Evolutionary conservation across 2,329 filamentous ascomycete genomes (phyloP).

Genomic region (Sarocladium kiliense): DNA sequence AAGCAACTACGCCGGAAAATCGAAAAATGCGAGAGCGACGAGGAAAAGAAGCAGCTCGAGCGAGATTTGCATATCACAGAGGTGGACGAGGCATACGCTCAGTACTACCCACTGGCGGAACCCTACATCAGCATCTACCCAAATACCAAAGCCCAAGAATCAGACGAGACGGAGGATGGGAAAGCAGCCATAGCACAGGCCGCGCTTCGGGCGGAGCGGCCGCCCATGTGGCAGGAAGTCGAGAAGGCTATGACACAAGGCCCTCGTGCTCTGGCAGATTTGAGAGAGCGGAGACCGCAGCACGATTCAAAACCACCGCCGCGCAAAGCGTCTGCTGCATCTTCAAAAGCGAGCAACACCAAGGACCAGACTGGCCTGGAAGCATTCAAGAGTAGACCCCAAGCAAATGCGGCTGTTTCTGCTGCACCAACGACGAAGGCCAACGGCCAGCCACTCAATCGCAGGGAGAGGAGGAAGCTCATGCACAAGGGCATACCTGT

Average conservation of each 20-base stretch:
- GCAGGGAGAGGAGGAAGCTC: slow-evolving; percentile 27
- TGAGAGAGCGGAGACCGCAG: slow-evolving; percentile 47
- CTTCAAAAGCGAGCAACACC: slow-evolving; percentile 5
- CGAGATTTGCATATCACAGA: slow-evolving; percentile 61
- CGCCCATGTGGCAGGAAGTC: slow-evolving; percentile 63
- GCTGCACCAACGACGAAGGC: slow-evolving; percentile 17
- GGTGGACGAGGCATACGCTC: slow-evolving; percentile 71
- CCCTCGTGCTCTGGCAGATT: slow-evolving; percentile 40
- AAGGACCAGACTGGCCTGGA: slow-evolving; percentile 15
- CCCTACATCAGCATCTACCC: slow-evolving; percentile 63
- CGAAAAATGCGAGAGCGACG: slow-evolving; percentile 41
- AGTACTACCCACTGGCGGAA: slow-evolving; percentile 66
- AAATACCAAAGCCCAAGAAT: slow-evolving; percentile 23
- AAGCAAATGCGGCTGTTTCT: neutral
- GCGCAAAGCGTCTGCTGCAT: slow-evolving; percentile 3
- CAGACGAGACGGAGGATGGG: slow-evolving; percentile 28
- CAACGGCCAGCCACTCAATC: slow-evolving; percentile 25
- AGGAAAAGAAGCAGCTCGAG: slow-evolving; percentile 47
- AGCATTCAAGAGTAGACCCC: slow-evolving; percentile 15
- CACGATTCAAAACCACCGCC: slow-evolving; percentile 10
- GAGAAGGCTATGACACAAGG: slow-evolving; percentile 60
- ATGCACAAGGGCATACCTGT: slow-evolving; percentile 28
- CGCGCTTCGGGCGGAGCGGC: slow-evolving; percentile 40
- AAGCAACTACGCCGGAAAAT: slow-evolving; percentile 61
- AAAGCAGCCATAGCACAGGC: slow-evolving; percentile 37